A percentile compares a stretch with the other conserved stretches of the same genome.
Evolutionary conservation across 1,139 yeast genomes (phyloP).

Genomic region (Spathaspora sp.): DNA sequence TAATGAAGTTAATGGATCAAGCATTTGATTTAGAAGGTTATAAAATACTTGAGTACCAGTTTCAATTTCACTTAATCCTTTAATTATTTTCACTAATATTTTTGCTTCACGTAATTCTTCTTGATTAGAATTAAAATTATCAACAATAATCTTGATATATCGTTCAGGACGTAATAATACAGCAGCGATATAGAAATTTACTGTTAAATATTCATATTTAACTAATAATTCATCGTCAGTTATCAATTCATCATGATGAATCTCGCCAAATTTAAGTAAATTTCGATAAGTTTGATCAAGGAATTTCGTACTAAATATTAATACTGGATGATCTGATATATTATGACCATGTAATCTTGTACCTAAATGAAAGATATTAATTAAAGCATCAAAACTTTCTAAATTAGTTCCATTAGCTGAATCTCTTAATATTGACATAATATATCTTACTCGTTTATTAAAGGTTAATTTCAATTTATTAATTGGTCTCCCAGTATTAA

Average conservation of each 20-base stretch:
- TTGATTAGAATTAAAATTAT: constrained; percentile 24
- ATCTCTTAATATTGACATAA: constrained; percentile 35
- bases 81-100: constrained; percentile 39
- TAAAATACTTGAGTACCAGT: constrained; percentile 24
- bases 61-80: constrained; percentile 33
- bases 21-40: constrained; percentile 23
- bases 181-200: constrained; percentile 44
- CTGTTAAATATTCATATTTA: constrained; percentile 28
- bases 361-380: constrained; percentile 45
- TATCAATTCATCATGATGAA: constrained; percentile 13
- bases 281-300: constrained; percentile 39
- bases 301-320: constrained; percentile 39
- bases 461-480: constrained; percentile 33
- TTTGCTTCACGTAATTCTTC: constrained; percentile 32
- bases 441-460: constrained; percentile 37
- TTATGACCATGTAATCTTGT: constrained; percentile 29
- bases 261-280: constrained; percentile 20
- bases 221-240: constrained; percentile 20
- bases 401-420: constrained; percentile 34
- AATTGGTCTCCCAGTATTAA: constrained; percentile 24
- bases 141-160: constrained; percentile 26
- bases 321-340: constrained; percentile 37
- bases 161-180: constrained; percentile 39
- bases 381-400: constrained; percentile 44
- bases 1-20: constrained; percentile 27